These are phyloP conservation scores for Paecilomyces fulvus DNA, from an alignment of 2,329 filamentous ascomycete genomes.

Conservation along the genomic window DNA sequence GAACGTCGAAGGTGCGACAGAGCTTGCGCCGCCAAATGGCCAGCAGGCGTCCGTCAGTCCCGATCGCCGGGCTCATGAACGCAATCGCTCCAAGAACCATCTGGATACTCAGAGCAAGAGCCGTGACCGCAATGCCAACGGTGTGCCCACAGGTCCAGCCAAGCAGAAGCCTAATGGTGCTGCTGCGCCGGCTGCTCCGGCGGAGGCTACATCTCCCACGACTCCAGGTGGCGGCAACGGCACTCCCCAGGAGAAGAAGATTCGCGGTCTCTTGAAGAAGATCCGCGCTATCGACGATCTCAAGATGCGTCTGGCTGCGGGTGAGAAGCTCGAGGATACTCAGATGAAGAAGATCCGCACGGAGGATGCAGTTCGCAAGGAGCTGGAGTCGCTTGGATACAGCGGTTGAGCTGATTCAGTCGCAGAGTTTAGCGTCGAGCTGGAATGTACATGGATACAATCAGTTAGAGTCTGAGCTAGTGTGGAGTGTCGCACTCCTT, in stretches of 20 bases:
- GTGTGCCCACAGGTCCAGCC: conserved; percentile 10
- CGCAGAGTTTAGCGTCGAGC: background rate
- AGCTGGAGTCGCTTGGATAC: conserved; percentile 59
- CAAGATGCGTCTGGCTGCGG: conserved; percentile 89
- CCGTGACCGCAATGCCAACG: conserved; percentile 20
- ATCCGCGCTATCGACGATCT: conserved; percentile 94
- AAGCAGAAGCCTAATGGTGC: conserved; percentile 15
- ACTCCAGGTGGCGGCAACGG: conserved; percentile 42
- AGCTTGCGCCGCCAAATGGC: conserved; percentile 31
- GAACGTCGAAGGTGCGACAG: conserved; percentile 43
- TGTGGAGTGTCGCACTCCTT: background rate
- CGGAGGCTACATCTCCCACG: conserved; percentile 17
- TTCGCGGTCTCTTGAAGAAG: conserved; percentile 90
- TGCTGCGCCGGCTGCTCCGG: conserved; percentile 21
- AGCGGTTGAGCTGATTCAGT: conserved; percentile 17
- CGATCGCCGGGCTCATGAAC: conserved; percentile 54
- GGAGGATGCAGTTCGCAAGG: conserved; percentile 73
- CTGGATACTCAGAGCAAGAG: conserved; percentile 21
- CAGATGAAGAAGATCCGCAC: conserved; percentile 98
- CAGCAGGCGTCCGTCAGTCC: conserved; percentile 42
- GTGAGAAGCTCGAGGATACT: conserved; percentile 96
- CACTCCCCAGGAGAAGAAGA: conserved; percentile 83
- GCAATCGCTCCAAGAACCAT: conserved; percentile 38
- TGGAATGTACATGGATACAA: background rate
- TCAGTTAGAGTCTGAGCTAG: background rate